Conservation (phyloP, 495 filamentous ascomycete species). For the Parmelia sp. region DNA sequence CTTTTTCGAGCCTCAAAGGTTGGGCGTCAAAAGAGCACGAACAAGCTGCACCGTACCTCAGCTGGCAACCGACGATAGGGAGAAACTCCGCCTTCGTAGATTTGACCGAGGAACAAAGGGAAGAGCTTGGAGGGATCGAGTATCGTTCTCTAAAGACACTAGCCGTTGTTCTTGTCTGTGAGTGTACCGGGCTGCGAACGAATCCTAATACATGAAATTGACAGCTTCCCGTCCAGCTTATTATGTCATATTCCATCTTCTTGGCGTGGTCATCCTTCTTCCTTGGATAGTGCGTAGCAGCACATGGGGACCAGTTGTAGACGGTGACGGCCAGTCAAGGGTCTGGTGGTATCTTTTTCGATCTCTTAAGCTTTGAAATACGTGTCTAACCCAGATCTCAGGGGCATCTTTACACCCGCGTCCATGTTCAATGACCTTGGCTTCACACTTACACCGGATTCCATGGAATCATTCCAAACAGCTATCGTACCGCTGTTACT, state of each 20-base stretch:
- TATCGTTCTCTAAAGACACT: slow-evolving; percentile 86
- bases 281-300: slow-evolving; percentile 69
- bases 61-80: slow-evolving; percentile 85
- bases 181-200: slow-evolving; percentile 14
- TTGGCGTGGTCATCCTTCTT: slow-evolving; percentile 64
- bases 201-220: neutral
- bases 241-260: slow-evolving; percentile 64
- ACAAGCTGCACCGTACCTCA: slow-evolving; percentile 71
- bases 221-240: slow-evolving; percentile 41
- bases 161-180: slow-evolving; percentile 60
- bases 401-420: slow-evolving; percentile 73
- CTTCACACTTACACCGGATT: slow-evolving; percentile 83
- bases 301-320: slow-evolving; percentile 55
- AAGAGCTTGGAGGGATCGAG: slow-evolving; percentile 91
- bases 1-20: slow-evolving; percentile 32
- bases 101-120: slow-evolving; percentile 79
- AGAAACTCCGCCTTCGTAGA: slow-evolving; percentile 88
- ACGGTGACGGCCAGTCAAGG: slow-evolving; percentile 52
- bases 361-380: neutral
- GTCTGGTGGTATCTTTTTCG: slow-evolving; percentile 63
- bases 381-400: slow-evolving; percentile 16
- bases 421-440: slow-evolving; percentile 88
- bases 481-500: slow-evolving; percentile 69
- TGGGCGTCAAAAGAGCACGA: slow-evolving; percentile 36
- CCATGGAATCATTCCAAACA: slow-evolving; percentile 77